Evolutionary conservation across 108 stramenopile species (phyloP), one percentile per base, ranked within the genome.

Genomic region (Cyclotella cryptica): DNA sequence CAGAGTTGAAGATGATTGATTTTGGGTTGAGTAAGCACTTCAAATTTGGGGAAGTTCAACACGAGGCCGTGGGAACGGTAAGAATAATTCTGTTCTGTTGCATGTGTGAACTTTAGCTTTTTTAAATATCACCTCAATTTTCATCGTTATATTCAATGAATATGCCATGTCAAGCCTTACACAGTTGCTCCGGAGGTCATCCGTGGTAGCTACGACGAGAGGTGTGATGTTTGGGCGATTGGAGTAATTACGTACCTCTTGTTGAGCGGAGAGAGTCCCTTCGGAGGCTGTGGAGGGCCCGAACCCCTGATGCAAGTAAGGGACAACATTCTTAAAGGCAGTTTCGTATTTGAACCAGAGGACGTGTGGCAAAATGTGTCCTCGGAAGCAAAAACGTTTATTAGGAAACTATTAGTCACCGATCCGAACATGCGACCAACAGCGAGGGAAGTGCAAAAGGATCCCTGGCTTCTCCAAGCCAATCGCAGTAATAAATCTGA

Each of bases 151-250:
- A 2, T 35, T 35, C 2, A 35, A 5, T 35, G 35, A 2, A 35
- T 35, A 51, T 51, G 8, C 1, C 8, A 51, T 51, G 49, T 19
- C 17, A 17, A 51, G 11, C 90, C 93, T 4, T 95, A 97, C 80
- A 92, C 95, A 0, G 88, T 92, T 10, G 92, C 94, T 21, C 97
- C 97, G 1, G 97, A 97, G 84, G 89, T 96, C n/a, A 90, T 97
- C 63, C 71, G 67, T 19, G 90, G 90, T 14, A 70, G 75, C 51
- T 97, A 97, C 79, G 88, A 94, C 57, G 90, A 93, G 70, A 85
- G 88, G 62, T 84, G 81, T 24, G 97, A 97, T 84, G 79, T 88
- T 13, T 89, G 90, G 89, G 84, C 89, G 18, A 78, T 88, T 71
- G 89, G 89, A 5, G 97, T 97, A 15, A 94, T 97, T 47, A 85